A percentile compares a stretch with the other conserved stretches of the same genome.
Conservation (phyloP, 768 basidiomycete species). For the Tulasnella sp. region DNA sequence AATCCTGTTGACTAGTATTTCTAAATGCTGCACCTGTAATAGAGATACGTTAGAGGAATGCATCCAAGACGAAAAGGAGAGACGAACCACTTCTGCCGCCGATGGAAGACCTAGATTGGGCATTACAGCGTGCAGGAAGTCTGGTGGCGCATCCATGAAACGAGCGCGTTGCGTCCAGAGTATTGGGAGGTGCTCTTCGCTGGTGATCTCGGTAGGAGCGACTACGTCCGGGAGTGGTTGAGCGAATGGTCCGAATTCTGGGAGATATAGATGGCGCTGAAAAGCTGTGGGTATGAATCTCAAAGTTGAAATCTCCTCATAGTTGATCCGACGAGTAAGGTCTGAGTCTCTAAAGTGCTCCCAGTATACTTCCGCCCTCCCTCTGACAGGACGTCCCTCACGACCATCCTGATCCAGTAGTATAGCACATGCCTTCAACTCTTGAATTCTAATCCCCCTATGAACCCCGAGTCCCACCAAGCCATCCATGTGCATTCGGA, state of each 20-base stretch:
- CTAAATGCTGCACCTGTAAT: constrained; percentile 1
- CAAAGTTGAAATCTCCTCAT: not conserved
- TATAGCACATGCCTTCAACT: not conserved
- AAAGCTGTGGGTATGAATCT: not conserved
- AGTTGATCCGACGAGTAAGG: not conserved
- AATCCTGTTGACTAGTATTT: not conserved
- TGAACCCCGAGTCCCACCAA: not conserved
- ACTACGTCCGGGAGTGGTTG: not conserved
- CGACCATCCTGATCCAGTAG: not conserved
- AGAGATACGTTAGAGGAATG: not conserved
- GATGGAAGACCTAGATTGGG: not conserved
- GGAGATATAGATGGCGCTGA: not conserved
- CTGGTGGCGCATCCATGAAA: not conserved
- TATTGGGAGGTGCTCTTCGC: not conserved
- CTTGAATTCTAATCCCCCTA: not conserved
- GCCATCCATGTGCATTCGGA: not conserved
- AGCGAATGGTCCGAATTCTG: not conserved
- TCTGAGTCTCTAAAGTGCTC: not conserved
- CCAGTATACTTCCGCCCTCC: not conserved
- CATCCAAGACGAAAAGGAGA: not conserved
- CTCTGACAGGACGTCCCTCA: not conserved
- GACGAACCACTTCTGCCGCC: not conserved
- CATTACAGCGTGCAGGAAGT: not conserved
- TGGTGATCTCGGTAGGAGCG: not conserved
- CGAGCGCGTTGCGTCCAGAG: constrained; percentile 6